phyloP scores from a whole-genome alignment of 805 yeast genomes.

The Kockiozyma suomiensis region DNA sequence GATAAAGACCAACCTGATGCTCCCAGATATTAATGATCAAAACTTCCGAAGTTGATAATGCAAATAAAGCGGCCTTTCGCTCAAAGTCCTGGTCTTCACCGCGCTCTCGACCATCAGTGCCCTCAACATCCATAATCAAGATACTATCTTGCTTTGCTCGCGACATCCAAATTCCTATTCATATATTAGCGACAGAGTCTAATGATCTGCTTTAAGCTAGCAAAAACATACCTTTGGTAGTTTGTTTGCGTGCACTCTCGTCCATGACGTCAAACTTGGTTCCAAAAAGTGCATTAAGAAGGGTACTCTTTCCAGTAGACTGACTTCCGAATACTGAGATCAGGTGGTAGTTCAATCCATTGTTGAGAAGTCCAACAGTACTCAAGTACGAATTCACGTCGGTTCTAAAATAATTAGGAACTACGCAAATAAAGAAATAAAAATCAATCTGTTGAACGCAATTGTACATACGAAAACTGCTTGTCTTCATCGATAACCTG shows the following conservation, averaged over 20 bases:
- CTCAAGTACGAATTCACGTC: conserved; percentile 43
- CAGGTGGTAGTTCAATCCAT: conserved; percentile 79
- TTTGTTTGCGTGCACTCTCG: conserved; percentile 81
- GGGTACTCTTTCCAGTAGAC: conserved; percentile 93
- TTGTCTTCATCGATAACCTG: conserved; percentile 60
- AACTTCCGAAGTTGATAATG: conserved; percentile 87
- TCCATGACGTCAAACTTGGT: conserved; percentile 94
- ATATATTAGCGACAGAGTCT: not conserved
- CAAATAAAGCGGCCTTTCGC: conserved; percentile 93
- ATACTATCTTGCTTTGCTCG: conserved; percentile 46
- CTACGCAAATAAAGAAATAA: not conserved
- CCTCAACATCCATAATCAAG: conserved; percentile 95
- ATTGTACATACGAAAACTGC: conserved; percentile 46
- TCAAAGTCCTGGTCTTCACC: conserved; percentile 99
- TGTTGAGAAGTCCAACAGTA: conserved; percentile 43
- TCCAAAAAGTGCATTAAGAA: conserved; percentile 80
- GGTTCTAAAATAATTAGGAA: not conserved
- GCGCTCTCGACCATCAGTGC: conserved; percentile 96
- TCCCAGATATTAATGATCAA: conserved; percentile 95
- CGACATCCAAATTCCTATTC: conserved; percentile 36
- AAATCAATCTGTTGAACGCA: not conserved
- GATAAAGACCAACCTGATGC: conserved; percentile 93
- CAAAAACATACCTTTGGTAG: conserved; percentile 69
- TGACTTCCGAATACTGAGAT: conserved; percentile 97
- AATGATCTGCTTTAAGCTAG: not conserved